These are phyloP conservation scores for Aspergillus thermomutatus DNA, from an alignment of 2,329 filamentous ascomycete genomes.

Conservation along the genomic window DNA sequence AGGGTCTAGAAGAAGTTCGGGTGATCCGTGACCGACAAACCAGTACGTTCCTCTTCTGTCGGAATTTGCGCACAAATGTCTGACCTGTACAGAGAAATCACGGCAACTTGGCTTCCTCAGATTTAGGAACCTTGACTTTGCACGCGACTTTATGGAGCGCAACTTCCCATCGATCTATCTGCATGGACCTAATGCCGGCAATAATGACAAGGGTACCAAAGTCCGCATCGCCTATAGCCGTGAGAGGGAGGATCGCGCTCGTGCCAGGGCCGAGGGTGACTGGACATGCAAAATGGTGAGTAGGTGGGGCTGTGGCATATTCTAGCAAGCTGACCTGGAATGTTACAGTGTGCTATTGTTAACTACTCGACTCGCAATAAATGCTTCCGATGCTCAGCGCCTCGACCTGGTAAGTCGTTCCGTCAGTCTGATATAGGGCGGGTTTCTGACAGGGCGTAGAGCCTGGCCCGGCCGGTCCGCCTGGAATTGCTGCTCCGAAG, in stretches of 20 bases:
- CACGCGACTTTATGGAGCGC: slow-evolving; percentile 52
- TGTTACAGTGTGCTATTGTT: slow-evolving; percentile 49
- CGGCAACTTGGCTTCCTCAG: slow-evolving; percentile 56
- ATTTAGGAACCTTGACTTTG: slow-evolving; percentile 49
- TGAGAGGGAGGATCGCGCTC: slow-evolving; percentile 50
- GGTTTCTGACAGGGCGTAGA: slow-evolving; percentile 17
- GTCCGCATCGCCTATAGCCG: slow-evolving; percentile 53
- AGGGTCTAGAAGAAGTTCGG: slow-evolving; percentile 54
- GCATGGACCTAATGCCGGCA: slow-evolving; percentile 41
- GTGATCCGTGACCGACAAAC: slow-evolving; percentile 58
- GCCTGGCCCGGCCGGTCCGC: slow-evolving; percentile 29
- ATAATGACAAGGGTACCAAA: slow-evolving; percentile 41
- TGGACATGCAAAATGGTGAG: slow-evolving; percentile 55
- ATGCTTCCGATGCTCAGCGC: slow-evolving; percentile 59
- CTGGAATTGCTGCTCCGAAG: slow-evolving; percentile 39
- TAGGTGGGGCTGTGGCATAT: not conserved
- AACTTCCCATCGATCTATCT: slow-evolving; percentile 51
- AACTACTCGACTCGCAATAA: slow-evolving; percentile 56
- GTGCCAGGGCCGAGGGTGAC: slow-evolving; percentile 50
- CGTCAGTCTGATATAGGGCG: not conserved
- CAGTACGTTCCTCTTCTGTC: slow-evolving; percentile 37
- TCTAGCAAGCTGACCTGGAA: slow-evolving; percentile 1
- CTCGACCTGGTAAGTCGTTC: slow-evolving; percentile 48
- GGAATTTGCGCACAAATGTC: slow-evolving; percentile 1
- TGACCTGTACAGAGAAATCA: slow-evolving; percentile 45